These are phyloP conservation scores for Ophiostoma sp. DNA, from an alignment of 2,329 filamentous ascomycete genomes.

Conservation along the genomic window DNA sequence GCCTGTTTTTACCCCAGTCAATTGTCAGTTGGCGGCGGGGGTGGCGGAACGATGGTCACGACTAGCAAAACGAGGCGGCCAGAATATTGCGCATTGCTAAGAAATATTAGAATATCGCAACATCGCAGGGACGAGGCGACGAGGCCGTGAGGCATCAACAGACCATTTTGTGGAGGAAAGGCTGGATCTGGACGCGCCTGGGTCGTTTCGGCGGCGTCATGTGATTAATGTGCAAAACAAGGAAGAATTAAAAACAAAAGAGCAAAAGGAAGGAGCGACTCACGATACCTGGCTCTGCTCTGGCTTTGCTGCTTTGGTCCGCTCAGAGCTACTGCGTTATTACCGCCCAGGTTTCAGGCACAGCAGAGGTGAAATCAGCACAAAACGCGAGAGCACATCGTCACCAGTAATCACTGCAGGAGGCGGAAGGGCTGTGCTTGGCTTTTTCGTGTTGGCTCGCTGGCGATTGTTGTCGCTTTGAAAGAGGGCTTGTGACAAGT, in stretches of 20 bases:
- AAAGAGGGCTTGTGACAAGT: not conserved
- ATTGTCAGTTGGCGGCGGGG: not conserved
- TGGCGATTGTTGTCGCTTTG: not conserved
- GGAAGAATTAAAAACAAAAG: not conserved
- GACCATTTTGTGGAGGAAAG: not conserved
- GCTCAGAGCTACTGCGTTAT: conserved; percentile 1
- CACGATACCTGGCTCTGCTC: not conserved
- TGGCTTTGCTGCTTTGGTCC: not conserved
- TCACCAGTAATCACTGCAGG: not conserved
- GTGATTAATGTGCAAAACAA: not conserved
- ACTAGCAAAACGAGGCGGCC: not conserved
- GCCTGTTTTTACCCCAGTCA: not conserved
- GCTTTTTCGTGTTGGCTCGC: not conserved
- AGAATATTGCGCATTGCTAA: not conserved
- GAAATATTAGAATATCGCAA: not conserved
- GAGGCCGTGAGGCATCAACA: not conserved
- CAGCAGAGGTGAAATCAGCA: not conserved
- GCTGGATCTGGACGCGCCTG: not conserved
- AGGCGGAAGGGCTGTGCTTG: not conserved
- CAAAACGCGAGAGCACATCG: not conserved
- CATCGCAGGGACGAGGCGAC: not conserved
- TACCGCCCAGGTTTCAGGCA: conserved; percentile 11
- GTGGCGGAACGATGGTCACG: conserved; percentile 8
- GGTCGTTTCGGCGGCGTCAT: not conserved
- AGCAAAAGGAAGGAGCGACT: not conserved